Base-by-base conservation (phyloP, 2,329 filamentous ascomycete species). In the Fusarium sp. region DNA sequence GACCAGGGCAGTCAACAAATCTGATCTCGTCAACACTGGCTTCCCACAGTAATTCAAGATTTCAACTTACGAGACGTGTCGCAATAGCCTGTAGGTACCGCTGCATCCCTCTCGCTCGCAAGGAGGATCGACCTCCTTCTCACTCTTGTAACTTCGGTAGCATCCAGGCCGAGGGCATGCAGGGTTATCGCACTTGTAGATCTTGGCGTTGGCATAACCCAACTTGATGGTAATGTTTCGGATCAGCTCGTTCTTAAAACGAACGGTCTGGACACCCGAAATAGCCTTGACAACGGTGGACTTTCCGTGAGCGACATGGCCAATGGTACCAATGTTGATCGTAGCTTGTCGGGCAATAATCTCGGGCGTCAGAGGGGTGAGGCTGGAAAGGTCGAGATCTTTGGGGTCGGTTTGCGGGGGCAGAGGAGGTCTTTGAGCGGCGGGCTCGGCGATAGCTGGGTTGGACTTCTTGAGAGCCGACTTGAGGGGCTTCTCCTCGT, bases 171-270 rank as follows among this genome's bases (percentile, higher is more conserved):
- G 87, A 58, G 95, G 95, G 83, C 95, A 99, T 69, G 91, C 89
- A 50, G 83, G 78, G 80, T 92, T 97, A 80, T 97, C 92, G 80
- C 95, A 99, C 85, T 97, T 92, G 89, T 98, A 99, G 79, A 99
- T 93, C 82, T 99, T 98, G 73, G 95, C 95, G 79, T 99, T 99
- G 78, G 95, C 95, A 79, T 99, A 99, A 77, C 95, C 95, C 73
- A 99, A 87, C 88, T 99, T 99, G 85, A 99, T 99, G 74, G 95
- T 99, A 75, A 99, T 99, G 80, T 99, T 99, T 75, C 95, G 87
- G 82, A 98, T 96, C 81, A 97, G 83, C 82, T 99, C 95, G 83
- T 98, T 99, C 90, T 99, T 99, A 86, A 99, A 99, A 71, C 95
- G 88, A 75, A 99, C 95, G 15, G 95, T 99, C 85, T 99, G 95